Conservation (phyloP, 257 asterid species). For the Thymus quinquecostatus region DNA sequence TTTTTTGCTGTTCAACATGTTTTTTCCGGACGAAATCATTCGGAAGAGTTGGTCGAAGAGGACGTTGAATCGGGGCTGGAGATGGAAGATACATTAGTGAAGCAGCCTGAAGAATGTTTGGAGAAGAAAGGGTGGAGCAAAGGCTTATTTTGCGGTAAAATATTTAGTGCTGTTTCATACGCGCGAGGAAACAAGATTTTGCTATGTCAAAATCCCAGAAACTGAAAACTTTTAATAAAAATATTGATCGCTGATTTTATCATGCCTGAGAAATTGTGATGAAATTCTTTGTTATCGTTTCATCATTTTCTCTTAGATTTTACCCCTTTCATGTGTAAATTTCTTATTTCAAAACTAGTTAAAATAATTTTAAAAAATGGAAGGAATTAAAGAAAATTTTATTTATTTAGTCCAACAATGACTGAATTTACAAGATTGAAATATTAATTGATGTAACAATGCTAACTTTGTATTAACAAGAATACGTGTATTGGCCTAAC, state of each 20-base stretch:
- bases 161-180: not conserved
- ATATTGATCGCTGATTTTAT: not conserved
- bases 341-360: too few species aligned
- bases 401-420: too few species aligned
- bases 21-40: conserved; percentile 12
- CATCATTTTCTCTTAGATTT: too few species aligned
- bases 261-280: not conserved
- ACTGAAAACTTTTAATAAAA: not conserved
- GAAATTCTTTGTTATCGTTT: not conserved
- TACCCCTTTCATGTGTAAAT: too few species aligned
- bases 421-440: too few species aligned
- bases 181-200: not conserved
- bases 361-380: too few species aligned
- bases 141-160: conserved; percentile 31
- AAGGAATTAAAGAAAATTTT: too few species aligned
- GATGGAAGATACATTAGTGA: conserved; percentile 17
- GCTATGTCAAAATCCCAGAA: conserved; percentile 6
- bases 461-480: too few species aligned
- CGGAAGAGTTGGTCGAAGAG: conserved; percentile 2
- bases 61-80: conserved; percentile 40
- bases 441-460: too few species aligned
- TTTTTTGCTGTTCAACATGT: conserved; percentile 25
- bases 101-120: conserved; percentile 23
- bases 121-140: conserved; percentile 33
- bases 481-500: too few species aligned